A percentile compares a stretch with the other conserved stretches of the same genome.
phyloP scores from a whole-genome alignment of 306 rosid species.

The Gynostemma pentaphyllum region DNA sequence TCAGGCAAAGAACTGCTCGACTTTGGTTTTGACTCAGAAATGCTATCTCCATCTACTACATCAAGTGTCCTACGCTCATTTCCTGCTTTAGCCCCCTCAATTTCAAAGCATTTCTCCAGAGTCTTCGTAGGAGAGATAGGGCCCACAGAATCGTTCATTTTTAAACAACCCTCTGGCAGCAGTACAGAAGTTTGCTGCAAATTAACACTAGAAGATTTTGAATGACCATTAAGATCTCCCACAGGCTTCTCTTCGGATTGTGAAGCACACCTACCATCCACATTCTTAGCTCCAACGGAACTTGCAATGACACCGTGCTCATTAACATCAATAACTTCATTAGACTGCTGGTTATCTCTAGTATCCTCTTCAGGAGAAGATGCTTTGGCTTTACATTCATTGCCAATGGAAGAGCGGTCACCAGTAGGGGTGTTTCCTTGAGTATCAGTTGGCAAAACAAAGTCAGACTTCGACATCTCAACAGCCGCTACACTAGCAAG shows the following conservation, averaged over 20 bases:
- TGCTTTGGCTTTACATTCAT: conserved; percentile 32
- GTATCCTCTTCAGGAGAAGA: conserved; percentile 26
- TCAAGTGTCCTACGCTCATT: conserved; percentile 18
- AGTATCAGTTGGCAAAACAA: conserved; percentile 39
- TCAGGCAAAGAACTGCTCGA: conserved; percentile 10
- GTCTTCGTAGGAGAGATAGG: conserved; percentile 14
- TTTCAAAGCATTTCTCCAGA: conserved; percentile 24
- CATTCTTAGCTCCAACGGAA: conserved; percentile 17
- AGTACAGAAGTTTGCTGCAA: conserved; percentile 17
- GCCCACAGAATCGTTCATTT: conserved; percentile 19
- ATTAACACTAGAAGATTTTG: conserved; percentile 17
- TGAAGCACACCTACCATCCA: conserved; percentile 18
- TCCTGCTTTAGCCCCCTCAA: conserved; percentile 18
- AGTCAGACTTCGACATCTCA: conserved; percentile 58
- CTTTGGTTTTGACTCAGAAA: conserved; percentile 18
- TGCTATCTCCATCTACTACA: conserved; percentile 20
- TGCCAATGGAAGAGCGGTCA: conserved; percentile 30
- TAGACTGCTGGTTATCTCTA: conserved; percentile 20
- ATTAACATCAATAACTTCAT: conserved; percentile 14
- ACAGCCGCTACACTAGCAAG: conserved; percentile 87
- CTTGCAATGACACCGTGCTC: conserved; percentile 17
- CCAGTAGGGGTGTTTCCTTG: conserved; percentile 33
- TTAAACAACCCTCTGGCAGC: conserved; percentile 23
- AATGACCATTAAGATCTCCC: conserved; percentile 12
- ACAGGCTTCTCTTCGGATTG: conserved; percentile 22